Evolutionary conservation across 2,329 filamentous ascomycete species (phyloP), one percentile per base, ranked within the genome.

Genomic region (Hymenoscyphus infarciens): DNA sequence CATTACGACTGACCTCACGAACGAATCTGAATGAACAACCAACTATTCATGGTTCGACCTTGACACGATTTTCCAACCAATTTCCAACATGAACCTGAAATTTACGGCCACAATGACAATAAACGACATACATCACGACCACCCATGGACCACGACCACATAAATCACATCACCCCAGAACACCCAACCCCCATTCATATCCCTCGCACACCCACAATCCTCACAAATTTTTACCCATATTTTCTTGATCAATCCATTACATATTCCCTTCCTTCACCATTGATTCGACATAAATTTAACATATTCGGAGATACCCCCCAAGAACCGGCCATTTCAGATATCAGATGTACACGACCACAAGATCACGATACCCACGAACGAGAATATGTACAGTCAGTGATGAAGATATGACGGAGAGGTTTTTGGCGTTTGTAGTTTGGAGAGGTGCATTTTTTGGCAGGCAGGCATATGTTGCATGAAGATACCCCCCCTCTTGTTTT

Each of bases 401-500:
- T 49, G 42, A 22, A 22, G n/a, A 8, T 19, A 49, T 19, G 19
- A 49, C n/a, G 6, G 19, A 22, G 19, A 49, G 16, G 3, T 49
- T 19, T n/a, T 16, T 19, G 42, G 42, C 42, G 6, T 22, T 22
- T 11, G 42, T 49, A 3, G 42, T 49, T 49, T 11, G 8, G n/a
- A 22, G 39, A 42, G 16, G 16, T 8, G 5, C 15, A 3, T 42
- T 42, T 42, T 42, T 49, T 22, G 42, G 19, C n/a, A 49, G 42
- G n/a, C 42, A 49, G 42, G 42, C 42, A 49, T 22, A 49, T 22
- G 10, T 22, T 49, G 42, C 42, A 49, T 49, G 42, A 49, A 49
- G 42, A 49, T 49, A 49, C 42, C 42, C 42, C 42, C 42, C 42
- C 42, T 45, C 19, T 49, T 49, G n/a, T 25, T 49, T 49, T 22